A percentile compares a stretch with the other conserved stretches of the same genome.
Conservation (phyloP, 2,329 filamentous ascomycete genomes). For the Sporothrix schenckii region DNA sequence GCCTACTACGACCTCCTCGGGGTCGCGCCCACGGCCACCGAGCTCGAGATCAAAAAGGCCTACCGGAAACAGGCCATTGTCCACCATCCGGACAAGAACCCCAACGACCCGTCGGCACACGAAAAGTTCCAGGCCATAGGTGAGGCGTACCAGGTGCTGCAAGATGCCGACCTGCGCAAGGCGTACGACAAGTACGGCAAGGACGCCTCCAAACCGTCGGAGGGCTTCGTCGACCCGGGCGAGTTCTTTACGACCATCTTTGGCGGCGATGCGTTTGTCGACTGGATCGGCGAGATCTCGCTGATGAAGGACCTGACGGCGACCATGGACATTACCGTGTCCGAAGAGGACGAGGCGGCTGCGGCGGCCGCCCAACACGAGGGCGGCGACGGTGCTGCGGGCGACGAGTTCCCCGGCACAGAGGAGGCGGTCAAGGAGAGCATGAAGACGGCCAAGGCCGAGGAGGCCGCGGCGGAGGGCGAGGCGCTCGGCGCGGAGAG, state of each 20-base stretch:
- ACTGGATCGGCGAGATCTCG: constrained; percentile 97
- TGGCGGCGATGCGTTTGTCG: constrained; percentile 90
- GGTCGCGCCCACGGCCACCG: constrained; percentile 80
- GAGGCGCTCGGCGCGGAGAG: constrained; percentile 26
- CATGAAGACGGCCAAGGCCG: constrained; percentile 28
- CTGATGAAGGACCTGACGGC: constrained; percentile 98
- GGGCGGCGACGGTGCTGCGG: constrained; percentile 37
- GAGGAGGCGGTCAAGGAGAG: constrained; percentile 55
- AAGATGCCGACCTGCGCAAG: constrained; percentile 80
- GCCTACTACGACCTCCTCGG: constrained; percentile 85
- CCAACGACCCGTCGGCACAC: constrained; percentile 90
- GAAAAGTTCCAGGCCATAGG: constrained; percentile 89
- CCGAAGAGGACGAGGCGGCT: constrained; percentile 56
- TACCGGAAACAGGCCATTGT: constrained; percentile 94
- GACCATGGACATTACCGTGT: constrained; percentile 97
- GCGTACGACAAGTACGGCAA: constrained; percentile 98
- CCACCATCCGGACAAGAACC: constrained; percentile 97
- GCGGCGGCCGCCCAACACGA: constrained; percentile 53
- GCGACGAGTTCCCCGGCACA: constrained; percentile 57
- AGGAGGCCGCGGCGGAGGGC: background rate
- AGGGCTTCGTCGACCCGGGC: constrained; percentile 91
- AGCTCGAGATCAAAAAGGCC: constrained; percentile 95
- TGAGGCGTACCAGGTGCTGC: constrained; percentile 78
- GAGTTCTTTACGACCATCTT: constrained; percentile 99
- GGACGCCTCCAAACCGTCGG: constrained; percentile 85